Base-by-base conservation (phyloP, 2,329 filamentous ascomycete species). In the Aspergillus cejpii region DNA sequence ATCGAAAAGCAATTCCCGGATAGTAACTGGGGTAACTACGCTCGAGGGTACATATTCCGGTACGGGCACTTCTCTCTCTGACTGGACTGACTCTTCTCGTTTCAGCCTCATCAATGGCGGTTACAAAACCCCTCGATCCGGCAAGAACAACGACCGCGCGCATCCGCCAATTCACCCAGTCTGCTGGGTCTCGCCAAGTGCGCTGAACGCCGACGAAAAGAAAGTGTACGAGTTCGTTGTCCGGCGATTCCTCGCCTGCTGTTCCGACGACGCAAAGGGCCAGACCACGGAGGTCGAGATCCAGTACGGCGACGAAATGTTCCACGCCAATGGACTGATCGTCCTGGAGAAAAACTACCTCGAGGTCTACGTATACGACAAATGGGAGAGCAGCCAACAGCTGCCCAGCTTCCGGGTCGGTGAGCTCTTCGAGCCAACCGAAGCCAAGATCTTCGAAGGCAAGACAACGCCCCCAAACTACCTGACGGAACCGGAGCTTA, bases 151-250 rank as follows among this genome's bases (percentile, higher is more conserved):
- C 65, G 92, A 98, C 66, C 92, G 95, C 66, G 92, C 92, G 0
- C 92, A 98, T 68, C 92, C 92, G 20, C 92, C 92, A 0, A 98
- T 98, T 48, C 92, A 98, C 58, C 92, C 92, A 0, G 85, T 98
- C 48, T 85, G 85, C n/a, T 94, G 87, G 61, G 87, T 84, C 5
- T 77, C 78, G 1, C 77, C 83, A 0, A 64, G 53, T 7, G 73
- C 73, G 0, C 78, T 88, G 2, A 72, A 79, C 17, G 79, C 74
- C 43, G 74, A 80, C 1, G 87, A 94, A 61, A 79, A 77, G 41
- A 82, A 81, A 19, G 78, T 98, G 2, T 96, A 97, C 62, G 91
- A 97, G 64, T 95, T 97, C 55, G 83, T 98, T 7, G 83, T 85
- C 17, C 83, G 92, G 1, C 83, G 91, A 1, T 98, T 98, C 63